Percentiles rank a stretch among this genome's conserved stretches.
phyloP scores from a whole-genome alignment of 495 filamentous ascomycete species.

The Saxophila tyrrhenica region DNA sequence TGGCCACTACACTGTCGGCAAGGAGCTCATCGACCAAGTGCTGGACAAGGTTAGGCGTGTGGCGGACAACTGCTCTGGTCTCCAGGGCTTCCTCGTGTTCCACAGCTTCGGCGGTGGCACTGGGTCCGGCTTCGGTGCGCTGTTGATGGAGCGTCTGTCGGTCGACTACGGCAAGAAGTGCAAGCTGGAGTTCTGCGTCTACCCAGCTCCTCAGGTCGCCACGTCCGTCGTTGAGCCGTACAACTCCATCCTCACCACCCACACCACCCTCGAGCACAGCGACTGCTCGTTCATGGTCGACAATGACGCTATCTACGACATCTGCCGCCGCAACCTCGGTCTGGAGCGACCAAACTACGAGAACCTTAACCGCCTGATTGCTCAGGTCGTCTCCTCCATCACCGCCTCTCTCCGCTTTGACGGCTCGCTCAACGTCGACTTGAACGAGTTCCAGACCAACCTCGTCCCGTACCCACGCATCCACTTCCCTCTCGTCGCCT shows the following conservation, averaged over 20 bases:
- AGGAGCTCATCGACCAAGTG: constrained; percentile 96
- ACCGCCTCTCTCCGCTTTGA: constrained; percentile 98
- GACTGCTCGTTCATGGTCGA: constrained; percentile 99
- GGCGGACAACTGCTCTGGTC: constrained; percentile 91
- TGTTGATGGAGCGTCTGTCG: constrained; percentile 94
- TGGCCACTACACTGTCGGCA: constrained; percentile 97
- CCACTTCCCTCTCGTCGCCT: constrained; percentile 96
- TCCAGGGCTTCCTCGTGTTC: constrained; percentile 98
- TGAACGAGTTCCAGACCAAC: constrained; percentile 99
- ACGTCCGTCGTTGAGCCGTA: constrained; percentile 98
- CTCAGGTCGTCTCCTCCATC: constrained; percentile 97
- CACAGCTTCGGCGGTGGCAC: constrained; percentile 99
- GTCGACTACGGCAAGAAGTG: constrained; percentile 99
- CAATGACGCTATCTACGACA: constrained; percentile 99
- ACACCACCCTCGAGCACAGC: constrained; percentile 97
- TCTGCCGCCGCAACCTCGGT: constrained; percentile 92
- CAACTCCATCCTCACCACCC: constrained; percentile 97
- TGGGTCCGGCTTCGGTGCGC: constrained; percentile 94
- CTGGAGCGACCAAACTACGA: constrained; percentile 95
- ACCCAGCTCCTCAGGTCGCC: constrained; percentile 90
- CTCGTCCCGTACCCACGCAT: constrained; percentile 97
- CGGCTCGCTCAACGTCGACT: constrained; percentile 95
- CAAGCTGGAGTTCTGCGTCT: constrained; percentile 98
- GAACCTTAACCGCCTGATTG: constrained; percentile 96
- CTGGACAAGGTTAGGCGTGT: constrained; percentile 92